A percentile compares a stretch with the other conserved stretches of the same genome.
phyloP scores from a whole-genome alignment of 176 grass and related monocot genomes.

The Urochloa ruziziensis region DNA sequence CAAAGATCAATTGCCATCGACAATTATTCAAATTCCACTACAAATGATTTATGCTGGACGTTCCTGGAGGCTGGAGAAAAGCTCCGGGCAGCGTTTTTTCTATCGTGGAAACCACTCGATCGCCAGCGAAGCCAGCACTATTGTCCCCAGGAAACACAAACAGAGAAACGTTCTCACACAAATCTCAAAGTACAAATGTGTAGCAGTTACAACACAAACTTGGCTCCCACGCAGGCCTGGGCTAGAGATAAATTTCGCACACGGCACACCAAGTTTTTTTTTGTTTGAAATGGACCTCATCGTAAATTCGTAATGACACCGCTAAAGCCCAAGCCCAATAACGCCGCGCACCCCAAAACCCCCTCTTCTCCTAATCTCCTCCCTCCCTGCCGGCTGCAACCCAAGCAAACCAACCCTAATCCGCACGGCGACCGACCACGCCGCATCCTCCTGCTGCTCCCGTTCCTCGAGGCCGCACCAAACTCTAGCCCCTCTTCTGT shows the following conservation, averaged over 20 bases:
- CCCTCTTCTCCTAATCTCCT: neutral
- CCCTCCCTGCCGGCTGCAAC: neutral
- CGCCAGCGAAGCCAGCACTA: neutral
- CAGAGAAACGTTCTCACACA: neutral
- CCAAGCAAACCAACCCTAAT: slow-evolving; percentile 20
- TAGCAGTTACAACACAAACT: neutral
- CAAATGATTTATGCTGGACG: neutral
- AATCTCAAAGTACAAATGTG: neutral
- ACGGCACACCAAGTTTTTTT: too few relatives aligned
- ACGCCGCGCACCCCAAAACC: neutral
- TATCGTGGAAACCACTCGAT: neutral
- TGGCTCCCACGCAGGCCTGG: neutral
- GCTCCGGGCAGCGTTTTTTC: neutral
- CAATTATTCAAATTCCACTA: neutral
- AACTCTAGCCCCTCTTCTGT: neutral
- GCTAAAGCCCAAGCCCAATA: neutral
- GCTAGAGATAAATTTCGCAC: neutral
- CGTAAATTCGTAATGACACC: neutral
- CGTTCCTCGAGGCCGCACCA: neutral
- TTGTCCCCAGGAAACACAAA: too few relatives aligned
- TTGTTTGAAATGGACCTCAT: too few relatives aligned
- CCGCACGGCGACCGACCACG: neutral
- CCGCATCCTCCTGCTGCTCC: neutral
- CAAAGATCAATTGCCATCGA: neutral
- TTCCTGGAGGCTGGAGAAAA: neutral